Evolutionary conservation across 257 asterid species (phyloP).

Genomic region (Fraxinus quadrangulata): DNA sequence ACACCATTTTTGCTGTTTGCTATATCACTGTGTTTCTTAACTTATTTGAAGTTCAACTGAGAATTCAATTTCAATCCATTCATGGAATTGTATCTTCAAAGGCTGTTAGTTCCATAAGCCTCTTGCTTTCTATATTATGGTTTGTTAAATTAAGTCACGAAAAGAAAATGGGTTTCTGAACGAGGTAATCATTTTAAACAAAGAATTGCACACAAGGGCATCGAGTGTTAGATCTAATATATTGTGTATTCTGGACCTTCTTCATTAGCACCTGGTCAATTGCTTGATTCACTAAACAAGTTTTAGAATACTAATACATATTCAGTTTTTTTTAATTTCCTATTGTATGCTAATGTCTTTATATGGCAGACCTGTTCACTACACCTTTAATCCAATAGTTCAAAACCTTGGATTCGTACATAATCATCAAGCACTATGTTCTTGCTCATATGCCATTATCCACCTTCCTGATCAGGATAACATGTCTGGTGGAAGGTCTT

Average conservation of each 20-base stretch:
- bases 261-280: constrained; percentile 1
- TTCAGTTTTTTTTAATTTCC: background rate
- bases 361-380: constrained; percentile 7
- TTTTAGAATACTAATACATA: background rate
- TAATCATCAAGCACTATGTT: background rate
- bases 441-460: background rate
- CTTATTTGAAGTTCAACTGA: background rate
- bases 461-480: constrained; percentile 30
- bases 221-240: constrained; percentile 8
- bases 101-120: background rate
- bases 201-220: background rate
- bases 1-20: background rate
- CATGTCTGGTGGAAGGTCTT: constrained; percentile 37
- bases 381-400: background rate
- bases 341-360: constrained; percentile 1
- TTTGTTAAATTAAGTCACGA: background rate
- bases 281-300: background rate
- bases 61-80: background rate
- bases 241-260: constrained; percentile 1
- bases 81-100: background rate
- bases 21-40: background rate
- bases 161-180: background rate
- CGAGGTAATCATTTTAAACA: background rate
- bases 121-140: background rate
- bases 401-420: constrained; percentile 10